These are phyloP conservation scores for Lizanozyma gosingica DNA, from an alignment of 1,139 yeast species.

Conservation along the genomic window DNA sequence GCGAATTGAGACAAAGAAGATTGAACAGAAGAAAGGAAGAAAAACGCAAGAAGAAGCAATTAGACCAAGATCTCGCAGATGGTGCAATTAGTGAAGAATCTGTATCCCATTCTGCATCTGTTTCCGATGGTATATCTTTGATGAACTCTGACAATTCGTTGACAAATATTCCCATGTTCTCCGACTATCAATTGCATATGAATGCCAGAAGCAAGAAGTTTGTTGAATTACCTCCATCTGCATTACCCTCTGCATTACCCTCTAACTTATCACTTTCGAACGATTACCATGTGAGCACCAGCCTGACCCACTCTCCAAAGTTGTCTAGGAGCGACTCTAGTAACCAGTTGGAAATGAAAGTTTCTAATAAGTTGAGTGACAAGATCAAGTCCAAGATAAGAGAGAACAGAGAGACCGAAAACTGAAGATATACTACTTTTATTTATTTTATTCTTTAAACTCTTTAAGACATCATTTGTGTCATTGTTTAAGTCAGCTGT, in stretches of 20 bases:
- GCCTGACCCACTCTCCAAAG: not conserved
- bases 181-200: conserved; percentile 32
- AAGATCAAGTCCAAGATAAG: conserved; percentile 28
- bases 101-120: conserved; percentile 15
- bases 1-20: conserved; percentile 41
- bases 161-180: conserved; percentile 49
- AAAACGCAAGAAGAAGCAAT: conserved; percentile 12
- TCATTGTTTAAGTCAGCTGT: no score
- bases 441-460: no score
- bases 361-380: conserved; percentile 16
- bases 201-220: not conserved
- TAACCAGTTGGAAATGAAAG: not conserved
- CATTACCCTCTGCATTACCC: not conserved
- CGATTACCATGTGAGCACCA: not conserved
- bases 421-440: no score
- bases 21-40: conserved; percentile 17
- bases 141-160: conserved; percentile 45
- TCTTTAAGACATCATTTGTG: no score
- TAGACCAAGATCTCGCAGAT: conserved; percentile 6
- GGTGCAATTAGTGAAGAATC: conserved; percentile 2
- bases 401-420: conserved; percentile 18
- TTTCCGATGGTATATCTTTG: conserved; percentile 46
- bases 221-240: not conserved
- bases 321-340: not conserved
- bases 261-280: not conserved